A percentile compares a stretch with the other conserved stretches of the same genome.
These are phyloP conservation scores for Lyophyllum shimeji DNA, from an alignment of 768 basidiomycete species.

Conservation along the genomic window DNA sequence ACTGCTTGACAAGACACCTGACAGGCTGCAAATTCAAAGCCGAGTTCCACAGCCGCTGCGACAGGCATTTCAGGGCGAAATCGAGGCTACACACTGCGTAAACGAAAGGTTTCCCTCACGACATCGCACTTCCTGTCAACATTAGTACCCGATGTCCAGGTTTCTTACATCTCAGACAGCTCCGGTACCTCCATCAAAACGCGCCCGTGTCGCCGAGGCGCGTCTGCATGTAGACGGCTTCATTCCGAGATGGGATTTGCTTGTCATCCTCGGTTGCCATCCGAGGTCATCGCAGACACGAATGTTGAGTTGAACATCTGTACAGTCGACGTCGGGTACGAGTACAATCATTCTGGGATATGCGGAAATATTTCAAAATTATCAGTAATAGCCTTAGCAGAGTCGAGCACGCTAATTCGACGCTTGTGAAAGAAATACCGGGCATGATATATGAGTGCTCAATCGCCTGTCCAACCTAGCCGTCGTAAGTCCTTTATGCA, in stretches of 20 bases:
- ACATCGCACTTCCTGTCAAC: background rate
- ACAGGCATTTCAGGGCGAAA: background rate
- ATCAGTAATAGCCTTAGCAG: too few relatives aligned
- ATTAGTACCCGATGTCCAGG: background rate
- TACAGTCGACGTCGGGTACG: background rate
- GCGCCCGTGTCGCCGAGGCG: background rate
- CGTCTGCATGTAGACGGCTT: background rate
- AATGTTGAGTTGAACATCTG: background rate
- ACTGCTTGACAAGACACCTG: background rate
- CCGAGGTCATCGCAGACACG: slow-evolving; percentile 6
- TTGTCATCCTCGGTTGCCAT: slow-evolving; percentile 2
- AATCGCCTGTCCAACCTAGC: slow-evolving; percentile 51
- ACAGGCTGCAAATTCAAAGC: background rate
- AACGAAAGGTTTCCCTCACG: background rate
- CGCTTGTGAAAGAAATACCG: background rate
- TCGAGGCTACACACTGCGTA: background rate
- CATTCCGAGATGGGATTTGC: background rate
- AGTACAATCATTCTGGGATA: background rate
- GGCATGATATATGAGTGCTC: slow-evolving; percentile 2
- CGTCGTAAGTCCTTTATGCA: slow-evolving; percentile 47
- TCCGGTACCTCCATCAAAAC: background rate
- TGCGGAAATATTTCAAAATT: background rate
- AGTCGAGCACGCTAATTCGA: background rate
- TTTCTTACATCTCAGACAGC: background rate
- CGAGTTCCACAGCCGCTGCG: background rate